phyloP scores from a whole-genome alignment of 2,329 filamentous ascomycete species.

The Ophiocordyceps australis region DNA sequence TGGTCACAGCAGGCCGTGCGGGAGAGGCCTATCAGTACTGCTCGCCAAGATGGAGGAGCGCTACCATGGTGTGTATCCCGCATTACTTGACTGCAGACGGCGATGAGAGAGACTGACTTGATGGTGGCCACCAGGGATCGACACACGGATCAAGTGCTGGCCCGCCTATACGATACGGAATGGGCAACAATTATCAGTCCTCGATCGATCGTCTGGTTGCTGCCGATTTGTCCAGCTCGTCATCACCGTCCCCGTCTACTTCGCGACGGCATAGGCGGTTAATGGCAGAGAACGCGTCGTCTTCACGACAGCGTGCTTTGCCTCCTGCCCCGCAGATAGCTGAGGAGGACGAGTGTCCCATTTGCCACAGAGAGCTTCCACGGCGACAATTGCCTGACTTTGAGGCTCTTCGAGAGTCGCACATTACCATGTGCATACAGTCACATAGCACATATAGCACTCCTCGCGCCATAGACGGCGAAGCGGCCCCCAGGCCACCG shows the following conservation, averaged over 20 bases:
- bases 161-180: slow-evolving; percentile 9
- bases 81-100: background rate
- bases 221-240: slow-evolving; percentile 12
- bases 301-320: slow-evolving; percentile 17
- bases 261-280: background rate
- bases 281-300: slow-evolving; percentile 13
- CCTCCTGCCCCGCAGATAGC: slow-evolving; percentile 30
- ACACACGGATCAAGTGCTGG: background rate
- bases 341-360: slow-evolving; percentile 65
- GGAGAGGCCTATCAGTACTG: slow-evolving; percentile 17
- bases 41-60: slow-evolving; percentile 20
- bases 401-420: slow-evolving; percentile 34
- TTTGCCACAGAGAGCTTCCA: slow-evolving; percentile 57
- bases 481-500: slow-evolving; percentile 9
- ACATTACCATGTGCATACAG: slow-evolving; percentile 39
- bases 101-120: slow-evolving; percentile 1
- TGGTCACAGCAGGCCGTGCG: slow-evolving; percentile 13
- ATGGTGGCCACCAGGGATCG: slow-evolving; percentile 1
- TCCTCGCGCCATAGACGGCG: slow-evolving; percentile 9
- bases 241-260: slow-evolving; percentile 9
- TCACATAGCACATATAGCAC: slow-evolving; percentile 31
- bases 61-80: slow-evolving; percentile 24
- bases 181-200: slow-evolving; percentile 13
- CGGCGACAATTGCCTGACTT: slow-evolving; percentile 32
- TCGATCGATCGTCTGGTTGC: slow-evolving; percentile 21